phyloP scores from a whole-genome alignment of 192 early-diverging fungal species.

The Obelidium mucronatum region DNA sequence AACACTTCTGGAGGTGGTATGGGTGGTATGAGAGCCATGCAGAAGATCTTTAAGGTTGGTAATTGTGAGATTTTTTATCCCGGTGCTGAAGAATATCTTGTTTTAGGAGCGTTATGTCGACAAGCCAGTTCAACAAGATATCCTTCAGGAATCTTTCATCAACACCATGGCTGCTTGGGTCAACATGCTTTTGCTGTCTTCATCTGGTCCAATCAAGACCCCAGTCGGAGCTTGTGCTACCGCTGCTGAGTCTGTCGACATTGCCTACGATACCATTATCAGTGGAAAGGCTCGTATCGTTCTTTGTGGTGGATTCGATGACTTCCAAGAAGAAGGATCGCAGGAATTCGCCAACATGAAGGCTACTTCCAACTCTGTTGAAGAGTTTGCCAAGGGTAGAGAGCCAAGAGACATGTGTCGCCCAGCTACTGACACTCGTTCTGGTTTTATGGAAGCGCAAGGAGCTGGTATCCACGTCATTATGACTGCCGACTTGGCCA shows the following conservation, averaged over 20 bases:
- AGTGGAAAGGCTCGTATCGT: slow-evolving; percentile 92
- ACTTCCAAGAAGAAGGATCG: slow-evolving; percentile 91
- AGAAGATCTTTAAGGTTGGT: slow-evolving; percentile 72
- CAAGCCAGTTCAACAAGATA: slow-evolving; percentile 87
- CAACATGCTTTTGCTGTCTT: slow-evolving; percentile 93
- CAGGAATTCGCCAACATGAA: slow-evolving; percentile 98
- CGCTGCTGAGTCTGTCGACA: slow-evolving; percentile 88
- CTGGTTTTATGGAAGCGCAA: slow-evolving; percentile 92
- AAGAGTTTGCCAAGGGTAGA: slow-evolving; percentile 87
- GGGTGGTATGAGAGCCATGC: slow-evolving; percentile 82
- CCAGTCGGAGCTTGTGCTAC: slow-evolving; percentile 95
- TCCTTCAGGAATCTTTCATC: slow-evolving; percentile 95
- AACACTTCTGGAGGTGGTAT: slow-evolving; percentile 91
- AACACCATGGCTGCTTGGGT: slow-evolving; percentile 97
- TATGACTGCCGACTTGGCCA: slow-evolving; percentile 85
- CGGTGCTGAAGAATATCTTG: neutral
- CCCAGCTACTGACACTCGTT: slow-evolving; percentile 87
- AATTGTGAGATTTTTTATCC: neutral
- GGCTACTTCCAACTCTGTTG: slow-evolving; percentile 83
- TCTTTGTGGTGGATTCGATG: slow-evolving; percentile 92
- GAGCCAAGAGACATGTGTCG: slow-evolving; percentile 88
- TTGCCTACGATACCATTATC: slow-evolving; percentile 89
- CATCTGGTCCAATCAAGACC: slow-evolving; percentile 93
- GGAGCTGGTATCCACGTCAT: slow-evolving; percentile 90
- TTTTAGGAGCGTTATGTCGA: slow-evolving; percentile 76